Evolutionary conservation across 768 basidiomycete species (phyloP).

Genomic region (Tephrocybe sp.): DNA sequence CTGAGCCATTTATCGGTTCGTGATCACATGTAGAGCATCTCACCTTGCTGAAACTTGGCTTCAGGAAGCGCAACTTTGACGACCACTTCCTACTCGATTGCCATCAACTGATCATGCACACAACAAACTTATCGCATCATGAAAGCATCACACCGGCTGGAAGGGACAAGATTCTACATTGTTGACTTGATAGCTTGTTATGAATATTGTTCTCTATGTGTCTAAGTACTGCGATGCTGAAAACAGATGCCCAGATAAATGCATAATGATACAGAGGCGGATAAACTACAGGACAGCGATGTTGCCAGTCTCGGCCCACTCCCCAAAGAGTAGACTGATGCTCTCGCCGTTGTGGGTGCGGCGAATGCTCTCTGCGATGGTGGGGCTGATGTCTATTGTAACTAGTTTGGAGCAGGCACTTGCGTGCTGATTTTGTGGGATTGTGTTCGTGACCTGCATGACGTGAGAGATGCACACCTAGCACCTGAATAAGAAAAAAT

Average conservation of each 20-base stretch:
- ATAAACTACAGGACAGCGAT: slow-evolving; percentile 35
- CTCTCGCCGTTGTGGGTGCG: slow-evolving; percentile 94
- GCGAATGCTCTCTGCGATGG: slow-evolving; percentile 94
- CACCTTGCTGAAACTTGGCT: background rate
- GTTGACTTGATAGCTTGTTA: background rate
- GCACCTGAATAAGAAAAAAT: background rate
- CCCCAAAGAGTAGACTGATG: slow-evolving; percentile 84
- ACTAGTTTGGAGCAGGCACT: slow-evolving; percentile 71
- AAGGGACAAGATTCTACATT: background rate
- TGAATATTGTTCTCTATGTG: slow-evolving; percentile 15
- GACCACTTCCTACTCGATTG: slow-evolving; percentile 28
- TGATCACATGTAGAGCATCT: background rate
- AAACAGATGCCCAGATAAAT: slow-evolving; percentile 13
- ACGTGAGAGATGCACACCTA: slow-evolving; percentile 9
- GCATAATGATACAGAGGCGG: slow-evolving; percentile 16
- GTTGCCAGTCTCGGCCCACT: slow-evolving; percentile 63
- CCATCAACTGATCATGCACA: slow-evolving; percentile 28
- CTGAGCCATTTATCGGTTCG: slow-evolving; percentile 27
- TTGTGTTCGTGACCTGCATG: slow-evolving; percentile 89
- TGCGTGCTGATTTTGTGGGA: slow-evolving; percentile 78
- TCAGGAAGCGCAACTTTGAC: slow-evolving; percentile 32
- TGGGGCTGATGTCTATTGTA: slow-evolving; percentile 88
- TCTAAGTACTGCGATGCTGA: slow-evolving; percentile 9
- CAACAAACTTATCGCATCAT: background rate
- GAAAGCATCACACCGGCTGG: background rate